A percentile compares a stretch with the other conserved stretches of the same genome.
Conservation (phyloP, 257 asterid species). For the Prunella vulgaris region DNA sequence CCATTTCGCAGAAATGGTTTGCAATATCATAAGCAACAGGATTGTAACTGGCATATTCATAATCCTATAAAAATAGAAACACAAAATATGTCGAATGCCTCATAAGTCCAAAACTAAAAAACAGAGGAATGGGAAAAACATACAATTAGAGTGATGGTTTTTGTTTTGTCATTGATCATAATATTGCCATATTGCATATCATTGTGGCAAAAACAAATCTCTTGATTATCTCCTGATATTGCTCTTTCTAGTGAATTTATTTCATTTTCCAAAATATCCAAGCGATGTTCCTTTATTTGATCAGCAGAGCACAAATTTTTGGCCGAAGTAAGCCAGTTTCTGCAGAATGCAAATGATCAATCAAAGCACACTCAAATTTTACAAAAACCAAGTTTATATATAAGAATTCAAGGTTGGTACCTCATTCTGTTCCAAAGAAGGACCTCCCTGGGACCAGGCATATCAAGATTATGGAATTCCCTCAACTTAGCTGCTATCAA, state of each 20-base stretch:
- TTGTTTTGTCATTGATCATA: constrained; percentile 63
- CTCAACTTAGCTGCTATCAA: constrained; percentile 64
- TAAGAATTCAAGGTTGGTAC: constrained; percentile 27
- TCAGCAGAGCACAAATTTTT: constrained; percentile 49
- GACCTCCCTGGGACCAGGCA: constrained; percentile 54
- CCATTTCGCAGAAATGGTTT: constrained; percentile 97
- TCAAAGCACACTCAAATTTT: neutral
- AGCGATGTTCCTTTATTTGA: constrained; percentile 37
- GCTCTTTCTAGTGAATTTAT: constrained; percentile 48
- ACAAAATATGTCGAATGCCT: neutral
- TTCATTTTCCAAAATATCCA: constrained; percentile 54
- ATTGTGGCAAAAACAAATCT: constrained; percentile 85
- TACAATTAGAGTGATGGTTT: constrained; percentile 64
- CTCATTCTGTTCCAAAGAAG: constrained; percentile 80
- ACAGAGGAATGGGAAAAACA: constrained; percentile 18
- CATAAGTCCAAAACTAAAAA: neutral
- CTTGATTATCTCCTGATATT: constrained; percentile 36
- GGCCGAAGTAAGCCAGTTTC: constrained; percentile 80
- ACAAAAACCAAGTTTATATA: too few relatives aligned
- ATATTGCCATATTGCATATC: constrained; percentile 95
- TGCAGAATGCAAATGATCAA: constrained; percentile 22
- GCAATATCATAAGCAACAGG: constrained; percentile 91
- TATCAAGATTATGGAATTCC: constrained; percentile 72
- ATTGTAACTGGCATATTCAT: constrained; percentile 87
- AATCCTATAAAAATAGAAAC: constrained; percentile 45